Base-by-base conservation (phyloP, 768 basidiomycete species). In the Lactifluus rugatus region DNA sequence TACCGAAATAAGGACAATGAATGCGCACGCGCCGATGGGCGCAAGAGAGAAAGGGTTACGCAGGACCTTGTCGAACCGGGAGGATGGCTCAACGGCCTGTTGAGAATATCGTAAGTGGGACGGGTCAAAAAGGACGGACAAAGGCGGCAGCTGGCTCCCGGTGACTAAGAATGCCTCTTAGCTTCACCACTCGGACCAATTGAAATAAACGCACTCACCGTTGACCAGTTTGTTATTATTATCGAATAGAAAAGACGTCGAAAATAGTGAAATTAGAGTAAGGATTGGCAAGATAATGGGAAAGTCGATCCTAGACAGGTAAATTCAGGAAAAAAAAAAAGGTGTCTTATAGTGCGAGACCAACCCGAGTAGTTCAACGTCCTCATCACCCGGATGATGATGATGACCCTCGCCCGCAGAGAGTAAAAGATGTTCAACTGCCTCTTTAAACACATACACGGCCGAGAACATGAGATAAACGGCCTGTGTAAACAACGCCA, bases 361-460 rank as follows among this genome's bases (percentile, higher is more conserved):
- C 56, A 28, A 78, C 76, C 77, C 76, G 25, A 71, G 65, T 1
- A 70, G 65, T 39, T 73, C 71, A 23, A 74, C 64, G 11, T 69
- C 71, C 56, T 76, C 78, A 61, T 81, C 78, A 10, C 85, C 83
- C 39, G 81, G 78, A 66, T 86, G 85, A 64, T 89, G 87, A 64
- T 88, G 86, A 58, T 82, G 80, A 47, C 76, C 78, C 57, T 78
- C 76, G 17, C 82, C 87, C 7, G 81, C 79, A 48, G 84, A 83
- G 44, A 97, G 76, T 16, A 99, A 69, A 41, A 96, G 70, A 71
- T 95, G 93, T 71, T 99, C 95, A 4, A 98, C 77, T 0, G 93
- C 89, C 76, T 99, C 96, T 68, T 99, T 98, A 66, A 92, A 93
- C 17, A 98, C 87, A 72, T 98, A 99, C 2, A 97, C 87, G 0